These are phyloP conservation scores for Omphalea diandra DNA, from an alignment of 441 rosid species.

Conservation along the genomic window DNA sequence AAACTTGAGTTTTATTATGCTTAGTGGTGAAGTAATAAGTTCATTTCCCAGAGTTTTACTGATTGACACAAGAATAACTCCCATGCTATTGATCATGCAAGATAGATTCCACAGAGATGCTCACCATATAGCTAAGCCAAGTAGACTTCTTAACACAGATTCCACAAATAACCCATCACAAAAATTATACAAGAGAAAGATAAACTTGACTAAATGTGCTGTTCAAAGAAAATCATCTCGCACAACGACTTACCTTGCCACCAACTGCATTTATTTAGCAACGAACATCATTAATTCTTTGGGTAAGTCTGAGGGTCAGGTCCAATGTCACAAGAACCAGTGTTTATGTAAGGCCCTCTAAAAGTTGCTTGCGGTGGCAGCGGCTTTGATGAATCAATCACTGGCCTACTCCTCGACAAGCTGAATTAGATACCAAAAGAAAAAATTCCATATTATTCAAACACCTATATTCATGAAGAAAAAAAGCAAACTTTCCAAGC, in stretches of 20 bases:
- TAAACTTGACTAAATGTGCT: background rate
- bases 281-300: constrained; percentile 50
- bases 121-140: no score
- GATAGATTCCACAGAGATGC: constrained; percentile 3
- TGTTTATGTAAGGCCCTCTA: constrained; percentile 92
- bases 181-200: background rate
- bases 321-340: constrained; percentile 88
- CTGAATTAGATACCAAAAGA: no score
- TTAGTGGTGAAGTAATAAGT: no score
- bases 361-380: constrained; percentile 94
- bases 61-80: background rate
- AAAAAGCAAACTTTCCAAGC: constrained; percentile 24
- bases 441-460: background rate
- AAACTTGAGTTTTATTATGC: background rate
- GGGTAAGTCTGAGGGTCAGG: constrained; percentile 74
- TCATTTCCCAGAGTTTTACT: constrained; percentile 1
- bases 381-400: constrained; percentile 80
- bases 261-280: background rate
- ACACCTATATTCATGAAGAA: background rate
- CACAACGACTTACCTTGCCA: background rate
- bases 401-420: constrained; percentile 64
- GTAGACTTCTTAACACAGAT: no score
- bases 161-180: no score
- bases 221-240: background rate
- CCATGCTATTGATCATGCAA: background rate